Conservation (phyloP, 2,329 filamentous ascomycete species). For the Cordyceps fumosorosea region DNA sequence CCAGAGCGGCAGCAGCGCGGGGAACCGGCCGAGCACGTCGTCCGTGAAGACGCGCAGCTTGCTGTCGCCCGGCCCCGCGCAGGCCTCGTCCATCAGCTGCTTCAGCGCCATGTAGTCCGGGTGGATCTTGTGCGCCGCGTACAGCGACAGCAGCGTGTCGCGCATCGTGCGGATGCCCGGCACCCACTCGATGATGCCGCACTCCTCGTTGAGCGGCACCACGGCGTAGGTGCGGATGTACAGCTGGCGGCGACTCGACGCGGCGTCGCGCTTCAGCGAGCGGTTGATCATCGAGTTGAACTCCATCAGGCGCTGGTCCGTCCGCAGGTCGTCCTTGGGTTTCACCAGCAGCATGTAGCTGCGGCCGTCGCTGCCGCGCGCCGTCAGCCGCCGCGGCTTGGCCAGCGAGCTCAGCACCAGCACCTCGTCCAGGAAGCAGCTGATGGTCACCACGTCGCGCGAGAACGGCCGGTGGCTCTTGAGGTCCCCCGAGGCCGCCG, state of each 20-base stretch:
- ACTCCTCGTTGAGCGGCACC: slow-evolving; percentile 94
- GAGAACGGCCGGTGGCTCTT: slow-evolving; percentile 82
- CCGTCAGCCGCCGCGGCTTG: slow-evolving; percentile 82
- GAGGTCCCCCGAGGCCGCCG: slow-evolving; percentile 63
- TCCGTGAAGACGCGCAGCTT: slow-evolving; percentile 69
- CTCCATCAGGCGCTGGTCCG: slow-evolving; percentile 97
- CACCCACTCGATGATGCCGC: slow-evolving; percentile 97
- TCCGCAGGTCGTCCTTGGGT: slow-evolving; percentile 94
- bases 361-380: slow-evolving; percentile 82
- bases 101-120: slow-evolving; percentile 64
- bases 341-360: slow-evolving; percentile 90
- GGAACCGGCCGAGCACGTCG: slow-evolving; percentile 59
- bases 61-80: slow-evolving; percentile 28
- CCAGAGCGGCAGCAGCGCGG: slow-evolving; percentile 83
- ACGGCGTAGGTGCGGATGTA: slow-evolving; percentile 98
- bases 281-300: slow-evolving; percentile 98
- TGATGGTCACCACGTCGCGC: slow-evolving; percentile 76
- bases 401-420: slow-evolving; percentile 86
- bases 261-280: slow-evolving; percentile 82
- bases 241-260: slow-evolving; percentile 81
- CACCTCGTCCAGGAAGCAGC: slow-evolving; percentile 77
- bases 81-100: slow-evolving; percentile 56
- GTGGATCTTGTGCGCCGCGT: slow-evolving; percentile 65
- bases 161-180: slow-evolving; percentile 90
- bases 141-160: slow-evolving; percentile 77